These are phyloP conservation scores for Mycena floridula DNA, from an alignment of 768 basidiomycete species.

Conservation along the genomic window DNA sequence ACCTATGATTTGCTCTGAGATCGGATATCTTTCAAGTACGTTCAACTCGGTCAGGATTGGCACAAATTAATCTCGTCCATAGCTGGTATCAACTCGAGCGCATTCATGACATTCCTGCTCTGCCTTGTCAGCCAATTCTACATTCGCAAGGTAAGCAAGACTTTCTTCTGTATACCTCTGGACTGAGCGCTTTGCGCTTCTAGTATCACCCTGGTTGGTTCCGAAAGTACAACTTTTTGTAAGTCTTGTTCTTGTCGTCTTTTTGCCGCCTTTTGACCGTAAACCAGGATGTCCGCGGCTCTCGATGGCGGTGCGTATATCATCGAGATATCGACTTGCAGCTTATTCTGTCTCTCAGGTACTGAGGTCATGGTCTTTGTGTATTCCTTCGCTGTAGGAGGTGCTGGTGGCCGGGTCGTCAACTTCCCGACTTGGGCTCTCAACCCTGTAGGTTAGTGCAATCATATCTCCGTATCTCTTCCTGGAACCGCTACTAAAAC, in stretches of 20 bases:
- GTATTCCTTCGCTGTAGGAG: constrained; percentile 38
- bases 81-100: constrained; percentile 19
- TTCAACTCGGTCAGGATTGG: not conserved
- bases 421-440: constrained; percentile 32
- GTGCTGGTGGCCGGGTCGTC: constrained; percentile 32
- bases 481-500: no score
- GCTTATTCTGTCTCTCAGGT: not conserved
- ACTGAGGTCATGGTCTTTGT: constrained; percentile 39
- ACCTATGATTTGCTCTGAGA: constrained; percentile 20
- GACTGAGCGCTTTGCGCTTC: no score
- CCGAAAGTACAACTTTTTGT: constrained; percentile 26
- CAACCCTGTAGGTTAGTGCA: constrained; percentile 16
- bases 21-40: constrained; percentile 5
- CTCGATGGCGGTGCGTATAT: constrained; percentile 8
- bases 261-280: no score
- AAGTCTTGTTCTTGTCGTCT: not conserved
- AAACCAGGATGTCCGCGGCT: constrained; percentile 6
- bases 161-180: no score
- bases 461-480: no score
- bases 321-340: no score
- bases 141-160: no score
- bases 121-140: constrained; percentile 29
- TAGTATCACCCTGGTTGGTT: constrained; percentile 25
- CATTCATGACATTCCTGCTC: constrained; percentile 11
- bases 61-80: constrained; percentile 2